phyloP scores from a whole-genome alignment of 164 flowering plant genomes.

The Aristolochia fimbriata region DNA sequence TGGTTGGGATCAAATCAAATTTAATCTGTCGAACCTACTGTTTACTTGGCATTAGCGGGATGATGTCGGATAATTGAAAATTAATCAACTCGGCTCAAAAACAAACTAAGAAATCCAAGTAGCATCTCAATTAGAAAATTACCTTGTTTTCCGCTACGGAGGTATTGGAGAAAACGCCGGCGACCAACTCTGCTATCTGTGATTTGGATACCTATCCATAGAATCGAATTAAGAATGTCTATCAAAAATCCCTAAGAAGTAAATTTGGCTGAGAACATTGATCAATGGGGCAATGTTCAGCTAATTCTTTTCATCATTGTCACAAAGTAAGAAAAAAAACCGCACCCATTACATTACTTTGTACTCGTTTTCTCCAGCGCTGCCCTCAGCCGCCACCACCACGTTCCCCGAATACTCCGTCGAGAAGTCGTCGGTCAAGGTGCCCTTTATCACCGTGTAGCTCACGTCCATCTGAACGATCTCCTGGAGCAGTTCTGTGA shows the following conservation, averaged over 20 bases:
- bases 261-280: too few relatives aligned
- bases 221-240: not conserved
- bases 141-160: slow-evolving; percentile 92
- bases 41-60: too few relatives aligned
- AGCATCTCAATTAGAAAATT: not conserved
- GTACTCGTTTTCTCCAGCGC: slow-evolving; percentile 40
- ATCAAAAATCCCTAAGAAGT: not conserved
- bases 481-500: slow-evolving; percentile 50
- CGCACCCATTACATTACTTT: slow-evolving; percentile 97
- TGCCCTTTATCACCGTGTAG: slow-evolving; percentile 72
- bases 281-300: too few relatives aligned
- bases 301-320: too few relatives aligned
- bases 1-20: too few relatives aligned
- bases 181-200: slow-evolving; percentile 71
- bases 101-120: too few relatives aligned
- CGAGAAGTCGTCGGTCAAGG: slow-evolving; percentile 62
- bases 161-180: slow-evolving; percentile 71
- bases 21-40: too few relatives aligned
- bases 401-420: slow-evolving; percentile 58
- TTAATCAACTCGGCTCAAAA: too few relatives aligned
- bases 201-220: slow-evolving; percentile 51
- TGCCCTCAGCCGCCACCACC: slow-evolving; percentile 62
- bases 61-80: too few relatives aligned
- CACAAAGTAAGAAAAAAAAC: not conserved
- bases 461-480: slow-evolving; percentile 49